Percentiles rank a stretch among this genome's conserved stretches.
phyloP scores from a whole-genome alignment of 768 basidiomycete genomes.

The Boletus tylopilopsis region DNA sequence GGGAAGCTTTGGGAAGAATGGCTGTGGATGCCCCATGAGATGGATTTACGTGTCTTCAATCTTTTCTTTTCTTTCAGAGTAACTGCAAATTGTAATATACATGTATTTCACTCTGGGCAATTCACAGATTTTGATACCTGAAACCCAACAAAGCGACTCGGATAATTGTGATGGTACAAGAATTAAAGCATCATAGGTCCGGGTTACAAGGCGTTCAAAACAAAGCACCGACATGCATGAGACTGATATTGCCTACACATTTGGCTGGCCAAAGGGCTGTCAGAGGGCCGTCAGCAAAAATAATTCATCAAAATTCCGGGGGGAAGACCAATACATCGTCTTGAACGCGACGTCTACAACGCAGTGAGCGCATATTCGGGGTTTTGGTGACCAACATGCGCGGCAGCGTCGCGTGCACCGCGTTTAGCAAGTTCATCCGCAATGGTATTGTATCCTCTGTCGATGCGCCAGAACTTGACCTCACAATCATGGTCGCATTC shows the following conservation, averaged over 20 bases:
- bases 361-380: too few species aligned
- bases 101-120: background rate
- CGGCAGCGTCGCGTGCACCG: background rate
- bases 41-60: background rate
- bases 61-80: background rate
- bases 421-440: slow-evolving; percentile 24
- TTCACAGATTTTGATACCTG: too few species aligned
- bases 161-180: background rate
- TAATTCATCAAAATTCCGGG: too few species aligned
- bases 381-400: background rate
- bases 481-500: slow-evolving; percentile 1
- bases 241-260: background rate
- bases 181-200: background rate
- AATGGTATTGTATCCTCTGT: slow-evolving; percentile 20
- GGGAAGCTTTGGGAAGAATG: slow-evolving; percentile 25
- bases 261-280: too few species aligned
- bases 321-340: too few species aligned
- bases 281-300: too few species aligned
- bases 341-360: too few species aligned
- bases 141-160: too few species aligned
- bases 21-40: slow-evolving; percentile 14
- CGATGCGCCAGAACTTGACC: slow-evolving; percentile 26
- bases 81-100: too few species aligned
- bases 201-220: too few species aligned
- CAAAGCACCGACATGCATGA: too few species aligned